Evolutionary conservation across 257 asterid species (phyloP), one percentile per base, ranked within the genome.

Genomic region (Penstemon davidsonii): DNA sequence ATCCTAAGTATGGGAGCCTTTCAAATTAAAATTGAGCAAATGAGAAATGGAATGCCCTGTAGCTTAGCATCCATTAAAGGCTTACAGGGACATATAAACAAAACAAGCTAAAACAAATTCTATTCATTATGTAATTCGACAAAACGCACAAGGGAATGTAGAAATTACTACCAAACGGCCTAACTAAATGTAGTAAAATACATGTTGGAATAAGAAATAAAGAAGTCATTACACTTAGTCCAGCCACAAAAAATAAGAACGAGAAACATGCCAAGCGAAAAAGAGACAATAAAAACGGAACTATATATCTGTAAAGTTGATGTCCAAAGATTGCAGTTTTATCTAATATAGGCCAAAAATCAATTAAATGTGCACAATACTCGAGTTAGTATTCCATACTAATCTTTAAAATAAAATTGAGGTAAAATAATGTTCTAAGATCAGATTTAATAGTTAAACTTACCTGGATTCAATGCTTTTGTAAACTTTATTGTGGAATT

Each of bases 391-490:
- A 25, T 25, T 25, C 33, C 33, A 25, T 13, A 3, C 25, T 44
- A 36, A 15, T 3, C 1, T 4, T 5, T 19, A 47, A 6, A 41
- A 45, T 1, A 53, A 65, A 60, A 50, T 55, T 46, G 10, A 19
- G 59, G 39, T 25, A 55, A 68, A 62, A 59, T 52, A 65, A 3
- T 59, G 58, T 68, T n/a, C 47, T 54, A 67, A 73, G 55, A 37
- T 19, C 33, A 70, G 55, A 50, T 52, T 59, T 49, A 60, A 53
- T 60, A 18, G 4, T 46, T 66, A 50, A 50, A 4, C 11, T 55
- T 82, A 94, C 99, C 99, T 78, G 88, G 81, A 80, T 11, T 82
- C 70, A 47, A 87, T 75, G 77, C 95, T 83, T 74, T 82, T 82
- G 80, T 83, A 79, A 69, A 87, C 96, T 70, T 61, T 87, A 58